Base-by-base conservation (phyloP, 176 grass and related monocot genomes). In the Puccinellia tenuiflora region DNA sequence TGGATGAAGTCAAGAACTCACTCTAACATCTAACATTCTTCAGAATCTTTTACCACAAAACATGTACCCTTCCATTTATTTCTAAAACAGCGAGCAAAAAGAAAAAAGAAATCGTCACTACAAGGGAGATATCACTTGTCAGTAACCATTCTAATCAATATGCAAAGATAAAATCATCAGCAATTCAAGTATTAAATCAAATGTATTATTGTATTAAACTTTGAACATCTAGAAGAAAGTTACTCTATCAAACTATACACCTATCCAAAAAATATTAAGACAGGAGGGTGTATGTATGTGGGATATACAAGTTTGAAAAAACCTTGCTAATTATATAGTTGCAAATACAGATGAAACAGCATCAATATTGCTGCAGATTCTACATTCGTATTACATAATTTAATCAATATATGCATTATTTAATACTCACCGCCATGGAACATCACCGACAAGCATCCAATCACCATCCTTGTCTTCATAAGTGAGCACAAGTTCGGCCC, bases 371-470 rank as follows among this genome's bases (percentile, higher is more conserved):
- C 15, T 51, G 13, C 28, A 7, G 4, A 34, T 38, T 62, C 6
- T 31, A 29, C 28, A 73, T 73, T 73, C 3, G 26, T 73, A 78
- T 33, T 9, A 33, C 30, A 56, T 68, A 74, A 83, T 65, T 55
- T 82, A 60, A 53, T 21, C n/a, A 64, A 18, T 80, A 75, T 43
- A 13, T 20, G 35, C 25, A 69, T 81, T 84, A 84, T 75, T 33
- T 43, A 70, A 69, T 82, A 83, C 82, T 50, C 84, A 95, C 93
- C 78, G 35, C 93, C 93, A 95, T 2, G 93, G 93, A 64, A 95
- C 93, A 88, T 94, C 92, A 83, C 92, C 92, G 54, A 94, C 92
- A 85, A 94, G 90, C 92, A 94, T 94, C 92, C 90, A 95, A 76
- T 95, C 93, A 7, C 90, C 90, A 75, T 95, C 93, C 48, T 90